Conservation (phyloP, 768 basidiomycete species). For the Rhodocollybia butyracea region DNA sequence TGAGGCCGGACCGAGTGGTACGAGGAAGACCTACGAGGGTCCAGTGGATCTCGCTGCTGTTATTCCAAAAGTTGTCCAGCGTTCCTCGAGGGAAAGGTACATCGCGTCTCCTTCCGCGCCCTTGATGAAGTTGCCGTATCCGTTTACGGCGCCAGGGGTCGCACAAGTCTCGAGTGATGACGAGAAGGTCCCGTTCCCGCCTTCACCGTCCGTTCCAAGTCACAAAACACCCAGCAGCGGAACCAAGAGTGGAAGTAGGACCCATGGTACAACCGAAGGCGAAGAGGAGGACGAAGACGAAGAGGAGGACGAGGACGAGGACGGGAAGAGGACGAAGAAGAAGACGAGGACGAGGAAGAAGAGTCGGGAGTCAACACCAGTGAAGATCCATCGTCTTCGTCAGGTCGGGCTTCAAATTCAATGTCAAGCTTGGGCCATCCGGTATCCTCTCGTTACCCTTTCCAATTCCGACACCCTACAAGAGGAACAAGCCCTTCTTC, state of each 20-base stretch:
- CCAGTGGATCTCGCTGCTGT: constrained; percentile 31
- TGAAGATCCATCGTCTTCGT: constrained; percentile 43
- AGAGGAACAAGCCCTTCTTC: constrained; percentile 43
- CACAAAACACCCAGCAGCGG: constrained; percentile 32
- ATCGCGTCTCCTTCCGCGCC: constrained; percentile 29
- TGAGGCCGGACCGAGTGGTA: constrained; percentile 20
- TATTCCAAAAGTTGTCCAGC: constrained; percentile 44
- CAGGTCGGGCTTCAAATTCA: constrained; percentile 68
- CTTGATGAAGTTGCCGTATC: constrained; percentile 60
- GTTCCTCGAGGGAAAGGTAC: constrained; percentile 45
- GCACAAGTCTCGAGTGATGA: constrained; percentile 61
- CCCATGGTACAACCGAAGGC: constrained; percentile 24
- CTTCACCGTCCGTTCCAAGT: constrained; percentile 42
- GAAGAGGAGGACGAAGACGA: constrained; percentile 32
- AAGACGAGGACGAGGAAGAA: constrained; percentile 29
- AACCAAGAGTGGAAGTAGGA: constrained; percentile 20
- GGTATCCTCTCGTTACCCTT: constrained; percentile 65
- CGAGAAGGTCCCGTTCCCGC: constrained; percentile 75
- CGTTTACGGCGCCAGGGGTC: constrained; percentile 53
- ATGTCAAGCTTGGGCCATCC: constrained; percentile 86
- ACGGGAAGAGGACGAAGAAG: constrained; percentile 25
- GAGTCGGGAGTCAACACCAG: constrained; percentile 41
- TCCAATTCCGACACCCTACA: constrained; percentile 55
- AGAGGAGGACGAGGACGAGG: constrained; percentile 25
- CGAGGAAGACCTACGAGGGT: constrained; percentile 5